These are phyloP conservation scores for Hawksworthiomyces lignivorus DNA, from an alignment of 2,329 filamentous ascomycete species.

Conservation along the genomic window DNA sequence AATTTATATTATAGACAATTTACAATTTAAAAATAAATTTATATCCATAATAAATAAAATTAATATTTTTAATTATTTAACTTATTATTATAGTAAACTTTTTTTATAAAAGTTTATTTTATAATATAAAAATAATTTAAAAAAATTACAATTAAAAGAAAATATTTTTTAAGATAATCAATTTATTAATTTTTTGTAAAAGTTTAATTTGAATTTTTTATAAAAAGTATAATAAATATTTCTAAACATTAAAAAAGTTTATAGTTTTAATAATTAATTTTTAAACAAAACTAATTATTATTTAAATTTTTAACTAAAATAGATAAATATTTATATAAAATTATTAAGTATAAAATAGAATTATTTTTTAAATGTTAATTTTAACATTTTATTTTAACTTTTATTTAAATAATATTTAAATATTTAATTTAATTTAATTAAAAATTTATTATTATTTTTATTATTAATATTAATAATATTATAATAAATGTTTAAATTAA, in stretches of 20 bases:
- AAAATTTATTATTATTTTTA: neutral
- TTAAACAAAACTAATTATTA: neutral
- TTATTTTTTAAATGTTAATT: neutral
- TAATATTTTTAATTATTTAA: neutral
- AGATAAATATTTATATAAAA: neutral
- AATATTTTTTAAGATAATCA: neutral
- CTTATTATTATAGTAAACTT: neutral
- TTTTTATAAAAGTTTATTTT: neutral
- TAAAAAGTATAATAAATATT: neutral
- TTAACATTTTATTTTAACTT: neutral
- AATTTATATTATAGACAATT: neutral
- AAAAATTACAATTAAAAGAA: neutral
- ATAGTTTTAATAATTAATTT: neutral
- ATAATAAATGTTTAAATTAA: too few species aligned
- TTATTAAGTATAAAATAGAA: neutral
- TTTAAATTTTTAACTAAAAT: too few species aligned
- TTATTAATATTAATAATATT: too few species aligned
- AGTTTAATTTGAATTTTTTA: neutral
- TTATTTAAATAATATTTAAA: neutral
- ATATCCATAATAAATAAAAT: neutral
- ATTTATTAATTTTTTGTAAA: neutral
- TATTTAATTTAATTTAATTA: neutral
- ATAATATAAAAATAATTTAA: neutral
- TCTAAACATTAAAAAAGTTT: neutral
- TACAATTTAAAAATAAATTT: neutral